Conservation (phyloP, 2,329 filamentous ascomycete species). For the Lasiodiplodia hormozganensis region DNA sequence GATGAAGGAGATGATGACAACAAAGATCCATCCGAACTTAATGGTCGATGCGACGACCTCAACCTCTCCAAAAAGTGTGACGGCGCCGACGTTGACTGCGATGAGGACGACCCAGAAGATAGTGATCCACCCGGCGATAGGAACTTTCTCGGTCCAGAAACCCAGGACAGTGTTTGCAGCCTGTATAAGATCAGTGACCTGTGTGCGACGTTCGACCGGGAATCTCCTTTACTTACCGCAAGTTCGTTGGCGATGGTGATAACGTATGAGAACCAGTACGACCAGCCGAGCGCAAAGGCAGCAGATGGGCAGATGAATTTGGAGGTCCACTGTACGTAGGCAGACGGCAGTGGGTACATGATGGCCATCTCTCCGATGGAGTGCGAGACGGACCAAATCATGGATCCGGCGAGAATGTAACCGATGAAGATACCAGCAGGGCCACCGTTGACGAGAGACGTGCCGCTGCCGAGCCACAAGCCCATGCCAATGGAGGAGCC, state of each 20-base stretch:
- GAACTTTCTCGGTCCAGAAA: slow-evolving; percentile 55
- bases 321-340: slow-evolving; percentile 56
- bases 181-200: slow-evolving; percentile 29
- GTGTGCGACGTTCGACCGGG: neutral
- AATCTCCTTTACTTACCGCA: slow-evolving; percentile 20
- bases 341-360: slow-evolving; percentile 55
- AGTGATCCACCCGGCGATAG: slow-evolving; percentile 53
- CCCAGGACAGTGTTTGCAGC: slow-evolving; percentile 51
- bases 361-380: slow-evolving; percentile 57
- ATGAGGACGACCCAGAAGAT: slow-evolving; percentile 53
- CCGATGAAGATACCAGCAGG: slow-evolving; percentile 55
- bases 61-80: slow-evolving; percentile 55
- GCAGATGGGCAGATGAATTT: slow-evolving; percentile 54
- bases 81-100: slow-evolving; percentile 50
- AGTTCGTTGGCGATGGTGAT: slow-evolving; percentile 53
- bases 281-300: slow-evolving; percentile 56
- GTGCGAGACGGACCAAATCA: slow-evolving; percentile 55
- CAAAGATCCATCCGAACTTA: slow-evolving; percentile 58
- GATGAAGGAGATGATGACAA: slow-evolving; percentile 55
- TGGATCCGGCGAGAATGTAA: slow-evolving; percentile 49
- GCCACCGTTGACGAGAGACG: slow-evolving; percentile 50
- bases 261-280: slow-evolving; percentile 55
- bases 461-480: slow-evolving; percentile 55
- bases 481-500: slow-evolving; percentile 56
- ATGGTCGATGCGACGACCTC: slow-evolving; percentile 54